Evolutionary conservation across 345 rosid genomes (phyloP).

Genomic region (Schrenkiella parvula): DNA sequence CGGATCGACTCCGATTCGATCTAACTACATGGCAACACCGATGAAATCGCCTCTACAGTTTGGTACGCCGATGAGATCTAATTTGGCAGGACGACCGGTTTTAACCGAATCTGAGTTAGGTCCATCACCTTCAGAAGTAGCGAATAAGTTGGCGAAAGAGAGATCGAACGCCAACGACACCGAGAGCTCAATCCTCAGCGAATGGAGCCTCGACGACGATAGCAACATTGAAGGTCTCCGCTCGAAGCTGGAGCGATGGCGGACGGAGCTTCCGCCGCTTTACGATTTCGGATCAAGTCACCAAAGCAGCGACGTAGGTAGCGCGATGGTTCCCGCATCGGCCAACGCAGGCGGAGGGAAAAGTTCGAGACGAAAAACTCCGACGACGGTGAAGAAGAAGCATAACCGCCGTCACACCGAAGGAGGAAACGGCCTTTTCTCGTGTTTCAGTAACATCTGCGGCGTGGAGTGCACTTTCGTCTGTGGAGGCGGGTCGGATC

Average conservation of each 20-base stretch:
- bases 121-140: constrained; percentile 88
- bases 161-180: constrained; percentile 30
- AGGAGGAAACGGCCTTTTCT: constrained; percentile 44
- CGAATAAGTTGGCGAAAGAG: constrained; percentile 49
- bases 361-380: constrained; percentile 25
- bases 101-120: constrained; percentile 75
- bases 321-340: constrained; percentile 11
- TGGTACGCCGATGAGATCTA: constrained; percentile 37
- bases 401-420: constrained; percentile 40
- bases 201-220: constrained; percentile 52
- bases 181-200: constrained; percentile 51
- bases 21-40: constrained; percentile 27
- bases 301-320: constrained; percentile 16
- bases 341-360: constrained; percentile 18
- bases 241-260: constrained; percentile 81
- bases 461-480: constrained; percentile 69
- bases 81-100: constrained; percentile 21
- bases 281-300: constrained; percentile 50
- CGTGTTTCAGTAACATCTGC: constrained; percentile 66
- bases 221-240: constrained; percentile 70
- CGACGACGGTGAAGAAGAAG: constrained; percentile 10
- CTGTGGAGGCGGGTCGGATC: constrained; percentile 45
- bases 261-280: constrained; percentile 66
- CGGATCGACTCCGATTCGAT: constrained; percentile 28
- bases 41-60: constrained; percentile 30